Conservation (phyloP, 441 rosid species). For the Bruguiera hainesii region DNA sequence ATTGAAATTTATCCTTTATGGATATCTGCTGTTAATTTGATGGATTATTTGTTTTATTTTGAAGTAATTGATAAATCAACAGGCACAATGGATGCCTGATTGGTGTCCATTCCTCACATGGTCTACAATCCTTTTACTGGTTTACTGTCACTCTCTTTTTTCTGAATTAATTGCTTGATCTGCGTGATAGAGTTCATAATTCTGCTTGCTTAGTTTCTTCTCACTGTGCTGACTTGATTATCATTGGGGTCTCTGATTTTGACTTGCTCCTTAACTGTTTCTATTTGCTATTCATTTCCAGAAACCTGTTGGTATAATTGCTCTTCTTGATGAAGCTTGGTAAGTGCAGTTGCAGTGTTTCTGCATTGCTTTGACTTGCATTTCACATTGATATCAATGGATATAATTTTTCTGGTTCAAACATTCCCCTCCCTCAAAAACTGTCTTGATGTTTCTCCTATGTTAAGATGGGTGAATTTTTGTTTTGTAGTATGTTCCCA, state of each 20-base stretch:
- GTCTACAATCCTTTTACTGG: not conserved
- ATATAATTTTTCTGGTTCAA: constrained; percentile 11
- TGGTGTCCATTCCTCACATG: not conserved
- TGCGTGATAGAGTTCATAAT: not conserved
- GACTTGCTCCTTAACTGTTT: not conserved
- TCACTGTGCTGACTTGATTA: not conserved
- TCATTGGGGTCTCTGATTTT: not conserved
- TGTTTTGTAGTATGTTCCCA: constrained; percentile 85
- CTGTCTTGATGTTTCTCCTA: constrained; percentile 12
- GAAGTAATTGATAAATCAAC: not conserved
- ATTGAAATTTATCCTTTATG: not conserved
- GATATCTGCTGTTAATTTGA: not conserved
- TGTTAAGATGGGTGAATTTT: constrained; percentile 29
- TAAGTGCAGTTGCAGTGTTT: constrained; percentile 37
- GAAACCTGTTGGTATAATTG: constrained; percentile 99
- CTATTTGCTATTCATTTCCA: constrained; percentile 38
- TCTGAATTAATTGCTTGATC: not conserved
- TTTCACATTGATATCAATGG: constrained; percentile 2
- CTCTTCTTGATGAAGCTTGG: constrained; percentile 99
- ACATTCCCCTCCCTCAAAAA: constrained; percentile 13
- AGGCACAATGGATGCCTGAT: not conserved
- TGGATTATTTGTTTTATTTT: not conserved
- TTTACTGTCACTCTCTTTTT: not conserved
- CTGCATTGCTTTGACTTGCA: constrained; percentile 8
- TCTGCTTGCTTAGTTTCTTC: not conserved